Evolutionary conservation across 106 monocot species (phyloP).

Genomic region (Acorus calamus): DNA sequence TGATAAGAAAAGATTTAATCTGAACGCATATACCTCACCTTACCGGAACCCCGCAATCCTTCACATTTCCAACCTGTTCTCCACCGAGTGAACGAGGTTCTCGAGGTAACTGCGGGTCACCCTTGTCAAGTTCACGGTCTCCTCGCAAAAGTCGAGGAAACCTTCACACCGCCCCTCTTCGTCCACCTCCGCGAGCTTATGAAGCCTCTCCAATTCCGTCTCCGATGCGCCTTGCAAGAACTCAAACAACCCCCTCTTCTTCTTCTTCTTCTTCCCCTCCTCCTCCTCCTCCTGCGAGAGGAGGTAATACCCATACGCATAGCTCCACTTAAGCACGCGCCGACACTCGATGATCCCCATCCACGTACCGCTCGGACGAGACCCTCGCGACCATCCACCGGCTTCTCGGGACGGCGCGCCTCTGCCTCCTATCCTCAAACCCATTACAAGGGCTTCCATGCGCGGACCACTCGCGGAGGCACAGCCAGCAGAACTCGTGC

Average conservation of each 20-base stretch:
- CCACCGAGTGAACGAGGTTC: not conserved
- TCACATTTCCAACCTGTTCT: not conserved
- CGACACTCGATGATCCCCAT: not conserved
- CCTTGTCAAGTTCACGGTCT: not conserved
- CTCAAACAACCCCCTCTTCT: not conserved
- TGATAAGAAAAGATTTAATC: too few relatives aligned
- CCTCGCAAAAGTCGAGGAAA: not conserved
- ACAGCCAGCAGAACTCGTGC: not conserved
- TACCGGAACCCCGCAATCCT: too few relatives aligned
- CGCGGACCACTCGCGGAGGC: not conserved
- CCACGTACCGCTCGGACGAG: not conserved
- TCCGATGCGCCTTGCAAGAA: not conserved
- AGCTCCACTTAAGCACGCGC: not conserved
- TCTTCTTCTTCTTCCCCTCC: not conserved
- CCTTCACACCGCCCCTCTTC: not conserved
- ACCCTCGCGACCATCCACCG: not conserved
- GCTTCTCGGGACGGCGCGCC: too few relatives aligned
- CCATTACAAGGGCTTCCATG: not conserved
- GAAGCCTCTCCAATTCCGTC: too few relatives aligned
- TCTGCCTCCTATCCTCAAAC: not conserved
- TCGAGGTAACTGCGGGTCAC: not conserved
- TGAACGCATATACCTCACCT: too few relatives aligned
- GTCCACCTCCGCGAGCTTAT: not conserved
- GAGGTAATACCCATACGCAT: not conserved
- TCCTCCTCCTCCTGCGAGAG: not conserved